Evolutionary conservation across 768 basidiomycete genomes (phyloP).

Genomic region (Serpula lacrymans): DNA sequence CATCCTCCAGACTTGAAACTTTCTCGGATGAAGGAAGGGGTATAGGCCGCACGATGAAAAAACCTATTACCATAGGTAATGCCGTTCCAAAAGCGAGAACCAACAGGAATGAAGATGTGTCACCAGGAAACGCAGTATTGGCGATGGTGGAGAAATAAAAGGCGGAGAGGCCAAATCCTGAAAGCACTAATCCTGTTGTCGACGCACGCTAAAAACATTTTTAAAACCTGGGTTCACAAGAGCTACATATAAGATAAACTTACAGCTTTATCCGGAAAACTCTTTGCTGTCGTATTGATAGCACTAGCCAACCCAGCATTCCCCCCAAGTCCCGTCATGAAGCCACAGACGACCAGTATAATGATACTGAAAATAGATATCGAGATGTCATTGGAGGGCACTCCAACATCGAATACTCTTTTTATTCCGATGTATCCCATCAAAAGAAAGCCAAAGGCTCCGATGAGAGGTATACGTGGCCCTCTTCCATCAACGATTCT

Average conservation of each 20-base stretch:
- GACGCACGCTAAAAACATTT: conserved; percentile 55
- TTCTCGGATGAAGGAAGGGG: conserved; percentile 45
- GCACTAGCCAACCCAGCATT: conserved; percentile 68
- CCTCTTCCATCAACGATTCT: conserved; percentile 72
- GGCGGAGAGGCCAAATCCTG: conserved; percentile 88
- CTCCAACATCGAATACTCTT: conserved; percentile 57
- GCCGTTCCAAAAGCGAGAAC: conserved; percentile 77
- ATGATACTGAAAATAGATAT: conserved; percentile 42
- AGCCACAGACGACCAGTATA: conserved; percentile 58
- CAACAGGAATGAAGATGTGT: conserved; percentile 74
- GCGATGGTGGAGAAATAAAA: conserved; percentile 85
- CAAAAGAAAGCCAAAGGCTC: conserved; percentile 58
- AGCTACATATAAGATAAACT: conserved; percentile 20
- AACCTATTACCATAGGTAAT: conserved; percentile 75
- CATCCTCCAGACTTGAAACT: conserved; percentile 16
- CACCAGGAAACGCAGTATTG: conserved; percentile 66
- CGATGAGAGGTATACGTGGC: conserved; percentile 61
- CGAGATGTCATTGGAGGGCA: conserved; percentile 30
- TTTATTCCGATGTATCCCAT: conserved; percentile 76
- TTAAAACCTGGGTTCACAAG: not conserved
- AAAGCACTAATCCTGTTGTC: conserved; percentile 73
- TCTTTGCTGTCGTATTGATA: conserved; percentile 80
- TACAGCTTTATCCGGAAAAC: conserved; percentile 70
- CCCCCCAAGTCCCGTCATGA: conserved; percentile 74
- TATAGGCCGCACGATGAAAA: conserved; percentile 68